Base-by-base conservation (phyloP, 139 green algal species). In the Coelastrella sp. region DNA sequence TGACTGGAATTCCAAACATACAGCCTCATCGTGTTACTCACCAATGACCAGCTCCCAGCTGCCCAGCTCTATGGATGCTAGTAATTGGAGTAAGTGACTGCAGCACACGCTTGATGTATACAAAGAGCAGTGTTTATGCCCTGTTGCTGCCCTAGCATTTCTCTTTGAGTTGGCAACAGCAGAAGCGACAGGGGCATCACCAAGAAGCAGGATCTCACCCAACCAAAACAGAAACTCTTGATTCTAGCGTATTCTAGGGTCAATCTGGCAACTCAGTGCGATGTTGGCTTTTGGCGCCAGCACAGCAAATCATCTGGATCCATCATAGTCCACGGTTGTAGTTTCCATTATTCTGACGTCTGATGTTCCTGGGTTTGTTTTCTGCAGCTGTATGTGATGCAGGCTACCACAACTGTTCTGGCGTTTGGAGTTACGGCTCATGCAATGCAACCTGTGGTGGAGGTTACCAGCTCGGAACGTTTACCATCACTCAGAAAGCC, bases 391-490 rank as follows among this genome's bases (percentile, higher is more conserved):
- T 19, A 25, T 20, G 20, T 19, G 56, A 22, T 8, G 27, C 27
- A 0, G 25, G 25, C 6, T 57, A 56, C 8, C 19, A 25, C 35
- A 61, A 83, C 35, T 83, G 78, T 57, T 25, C 27, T 0, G 78
- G 75, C 11, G 56, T 60, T 25, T 82, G 75, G 75, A 82, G 15
- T n/a, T 15, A 19, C 19, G 75, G 75, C 27, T 9, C 75, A 61
- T 82, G 75, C 75, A 82, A 59, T 82, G 75, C 75, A 82, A 61
- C 75, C 20, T 78, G 72, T 27, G n/a, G 19, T 14, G n/a, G 72
- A 56, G 72, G 72, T 25, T 10, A 27, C n/a, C 9, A 14, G 20
- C 22, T 14, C 9, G 22, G 72, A 78, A 78, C 72, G 14, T 78
- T 78, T 6, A 78, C n/a, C n/a, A 27, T 78, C 72, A 78, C 72